Percentiles rank a stretch among this genome's conserved stretches.
phyloP scores from a whole-genome alignment of 2,329 filamentous ascomycete genomes.

The Xylariaceae sp. region DNA sequence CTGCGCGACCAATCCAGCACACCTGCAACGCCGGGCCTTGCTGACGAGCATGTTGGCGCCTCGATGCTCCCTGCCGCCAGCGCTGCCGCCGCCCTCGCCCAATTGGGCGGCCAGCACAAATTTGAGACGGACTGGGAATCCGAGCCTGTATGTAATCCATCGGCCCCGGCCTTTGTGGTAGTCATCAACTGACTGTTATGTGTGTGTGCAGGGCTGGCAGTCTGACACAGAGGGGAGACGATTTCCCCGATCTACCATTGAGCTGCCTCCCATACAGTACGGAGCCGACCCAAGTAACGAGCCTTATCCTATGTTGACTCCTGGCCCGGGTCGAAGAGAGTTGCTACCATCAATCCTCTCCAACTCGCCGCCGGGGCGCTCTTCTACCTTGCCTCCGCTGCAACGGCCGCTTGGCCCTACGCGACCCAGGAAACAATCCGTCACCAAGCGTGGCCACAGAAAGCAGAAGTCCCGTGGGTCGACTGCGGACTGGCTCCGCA shows the following conservation, averaged over 20 bases:
- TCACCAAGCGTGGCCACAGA: constrained; percentile 79
- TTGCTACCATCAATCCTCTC: constrained; percentile 78
- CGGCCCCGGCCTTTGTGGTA: constrained; percentile 10
- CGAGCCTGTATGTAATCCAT: constrained; percentile 58
- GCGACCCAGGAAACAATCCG: constrained; percentile 78
- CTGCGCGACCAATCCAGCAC: constrained; percentile 63
- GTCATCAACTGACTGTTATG: constrained; percentile 17
- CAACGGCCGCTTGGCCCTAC: constrained; percentile 68
- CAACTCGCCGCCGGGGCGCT: constrained; percentile 79
- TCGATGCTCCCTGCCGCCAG: constrained; percentile 65
- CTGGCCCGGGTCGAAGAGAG: constrained; percentile 61
- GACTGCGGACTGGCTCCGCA: constrained; percentile 62
- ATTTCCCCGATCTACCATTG: constrained; percentile 63
- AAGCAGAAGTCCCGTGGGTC: constrained; percentile 69
- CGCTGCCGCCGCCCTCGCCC: constrained; percentile 81
- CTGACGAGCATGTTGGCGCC: constrained; percentile 65
- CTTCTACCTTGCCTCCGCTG: constrained; percentile 80
- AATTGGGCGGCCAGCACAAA: constrained; percentile 70
- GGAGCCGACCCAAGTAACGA: constrained; percentile 66
- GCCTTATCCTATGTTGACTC: constrained; percentile 60
- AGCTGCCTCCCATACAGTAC: constrained; percentile 66
- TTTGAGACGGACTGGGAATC: constrained; percentile 74
- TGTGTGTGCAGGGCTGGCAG: constrained; percentile 57
- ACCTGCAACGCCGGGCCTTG: constrained; percentile 63
- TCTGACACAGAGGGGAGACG: constrained; percentile 66